phyloP scores from a whole-genome alignment of 2,329 filamentous ascomycete species.

The Stachybotrys chartarum region DNA sequence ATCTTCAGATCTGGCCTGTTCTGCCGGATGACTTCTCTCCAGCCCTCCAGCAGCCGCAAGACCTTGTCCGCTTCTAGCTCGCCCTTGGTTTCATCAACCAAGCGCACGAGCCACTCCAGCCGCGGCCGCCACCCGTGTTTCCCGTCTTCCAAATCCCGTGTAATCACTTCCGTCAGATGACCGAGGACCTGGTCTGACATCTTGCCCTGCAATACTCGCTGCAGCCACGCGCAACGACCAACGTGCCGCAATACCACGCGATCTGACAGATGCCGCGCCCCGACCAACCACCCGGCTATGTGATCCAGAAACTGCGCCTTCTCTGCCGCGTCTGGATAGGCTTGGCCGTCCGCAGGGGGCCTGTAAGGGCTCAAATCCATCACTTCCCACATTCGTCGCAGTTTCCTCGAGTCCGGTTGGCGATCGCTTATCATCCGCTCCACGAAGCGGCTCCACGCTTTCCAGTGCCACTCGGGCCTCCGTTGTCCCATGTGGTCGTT shows the following conservation, averaged over 20 bases:
- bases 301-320: neutral
- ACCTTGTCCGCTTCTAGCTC: neutral
- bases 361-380: neutral
- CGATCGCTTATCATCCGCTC: constrained; percentile 25
- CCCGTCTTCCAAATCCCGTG: neutral
- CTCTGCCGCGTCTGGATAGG: neutral
- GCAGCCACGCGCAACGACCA: neutral
- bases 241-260: neutral
- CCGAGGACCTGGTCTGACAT: neutral
- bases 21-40: neutral
- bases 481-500: neutral
- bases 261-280: neutral
- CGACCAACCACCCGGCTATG: neutral
- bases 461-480: constrained; percentile 21
- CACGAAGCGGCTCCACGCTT: constrained; percentile 22
- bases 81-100: neutral
- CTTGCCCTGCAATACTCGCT: neutral
- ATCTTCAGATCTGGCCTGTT: neutral
- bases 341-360: neutral
- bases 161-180: neutral
- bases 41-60: neutral
- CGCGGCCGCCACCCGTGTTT: neutral
- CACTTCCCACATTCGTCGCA: neutral
- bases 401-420: constrained; percentile 6
- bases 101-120: neutral